These are phyloP conservation scores for Diaporthe humulicola DNA, from an alignment of 2,329 filamentous ascomycete species.

Conservation along the genomic window DNA sequence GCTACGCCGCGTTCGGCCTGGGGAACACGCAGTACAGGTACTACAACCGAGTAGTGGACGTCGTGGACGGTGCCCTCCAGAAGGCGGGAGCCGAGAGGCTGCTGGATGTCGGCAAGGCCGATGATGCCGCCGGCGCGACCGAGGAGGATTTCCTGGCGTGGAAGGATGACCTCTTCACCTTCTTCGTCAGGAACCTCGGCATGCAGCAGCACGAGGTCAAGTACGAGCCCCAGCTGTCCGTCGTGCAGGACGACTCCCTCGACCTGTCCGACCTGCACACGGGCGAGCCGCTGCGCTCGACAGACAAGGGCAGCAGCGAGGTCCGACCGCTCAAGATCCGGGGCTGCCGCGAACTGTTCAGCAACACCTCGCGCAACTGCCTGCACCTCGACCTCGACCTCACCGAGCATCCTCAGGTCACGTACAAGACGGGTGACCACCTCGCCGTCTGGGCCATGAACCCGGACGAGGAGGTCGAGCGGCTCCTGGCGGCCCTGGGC, in stretches of 20 bases:
- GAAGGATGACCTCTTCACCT: constrained; percentile 49
- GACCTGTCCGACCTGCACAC: constrained; percentile 42
- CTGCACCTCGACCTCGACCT: constrained; percentile 56
- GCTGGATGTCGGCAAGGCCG: constrained; percentile 47
- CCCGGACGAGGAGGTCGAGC: constrained; percentile 50
- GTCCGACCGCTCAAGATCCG: constrained; percentile 42
- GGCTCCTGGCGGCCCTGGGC: constrained; percentile 42
- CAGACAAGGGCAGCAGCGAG: constrained; percentile 38
- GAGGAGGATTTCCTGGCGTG: constrained; percentile 54
- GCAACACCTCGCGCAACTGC: constrained; percentile 46
- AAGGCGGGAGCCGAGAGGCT: constrained; percentile 47
- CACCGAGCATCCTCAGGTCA: constrained; percentile 45
- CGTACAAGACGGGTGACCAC: constrained; percentile 57
- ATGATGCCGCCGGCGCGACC: constrained; percentile 49
- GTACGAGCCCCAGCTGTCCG: constrained; percentile 43
- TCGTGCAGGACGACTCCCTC: constrained; percentile 42
- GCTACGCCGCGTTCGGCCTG: constrained; percentile 48
- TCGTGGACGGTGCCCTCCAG: constrained; percentile 44
- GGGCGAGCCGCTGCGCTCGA: constrained; percentile 41
- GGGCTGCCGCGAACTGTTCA: constrained; percentile 44
- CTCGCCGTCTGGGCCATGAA: constrained; percentile 56
- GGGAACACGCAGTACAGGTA: constrained; percentile 56
- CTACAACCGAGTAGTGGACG: constrained; percentile 53
- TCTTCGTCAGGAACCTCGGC: constrained; percentile 41
- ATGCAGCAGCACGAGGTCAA: constrained; percentile 43